A percentile compares a stretch with the other conserved stretches of the same genome.
Evolutionary conservation across 805 yeast species (phyloP).

Genomic region (Hanseniaspora taiwanica): DNA sequence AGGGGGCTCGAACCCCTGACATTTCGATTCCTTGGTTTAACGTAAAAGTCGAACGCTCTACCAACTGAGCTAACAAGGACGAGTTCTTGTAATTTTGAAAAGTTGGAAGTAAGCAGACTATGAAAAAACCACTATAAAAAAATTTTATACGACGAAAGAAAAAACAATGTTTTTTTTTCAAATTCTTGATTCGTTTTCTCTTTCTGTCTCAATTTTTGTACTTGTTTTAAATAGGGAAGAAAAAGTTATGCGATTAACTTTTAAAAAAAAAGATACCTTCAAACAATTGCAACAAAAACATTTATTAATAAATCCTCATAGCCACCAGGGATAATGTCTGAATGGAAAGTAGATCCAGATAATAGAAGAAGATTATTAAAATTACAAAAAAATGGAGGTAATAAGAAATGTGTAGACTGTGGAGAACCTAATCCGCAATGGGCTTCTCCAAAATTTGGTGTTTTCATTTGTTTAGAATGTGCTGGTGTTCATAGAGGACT

Average conservation of each 20-base stretch:
- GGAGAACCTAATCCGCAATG: constrained; percentile 95
- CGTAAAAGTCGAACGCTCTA: constrained; percentile 59
- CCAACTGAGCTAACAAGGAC: constrained; percentile 53
- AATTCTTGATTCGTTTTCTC: not conserved
- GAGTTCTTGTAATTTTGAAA: constrained; percentile 21
- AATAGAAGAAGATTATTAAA: constrained; percentile 66
- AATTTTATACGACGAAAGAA: no score
- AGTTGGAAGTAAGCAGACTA: constrained; percentile 1
- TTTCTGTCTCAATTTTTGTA: not conserved
- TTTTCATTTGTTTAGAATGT: constrained; percentile 93
- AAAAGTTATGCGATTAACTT: no score
- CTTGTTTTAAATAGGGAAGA: no score
- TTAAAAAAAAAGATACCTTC: not conserved
- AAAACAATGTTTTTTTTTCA: not conserved
- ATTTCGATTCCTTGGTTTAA: constrained; percentile 28
- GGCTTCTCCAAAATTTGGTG: constrained; percentile 98
- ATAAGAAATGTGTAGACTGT: constrained; percentile 89
- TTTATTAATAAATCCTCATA: not conserved
- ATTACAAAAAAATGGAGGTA: constrained; percentile 69
- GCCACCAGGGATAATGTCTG: constrained; percentile 29
- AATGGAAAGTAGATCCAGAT: constrained; percentile 90
- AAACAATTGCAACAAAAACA: not conserved
- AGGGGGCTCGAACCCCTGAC: constrained; percentile 42
- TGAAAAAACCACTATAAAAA: no score
- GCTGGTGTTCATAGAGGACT: constrained; percentile 94